These are phyloP conservation scores for Pseudogymnoascus sp. DNA, from an alignment of 2,329 filamentous ascomycete genomes.

Conservation along the genomic window DNA sequence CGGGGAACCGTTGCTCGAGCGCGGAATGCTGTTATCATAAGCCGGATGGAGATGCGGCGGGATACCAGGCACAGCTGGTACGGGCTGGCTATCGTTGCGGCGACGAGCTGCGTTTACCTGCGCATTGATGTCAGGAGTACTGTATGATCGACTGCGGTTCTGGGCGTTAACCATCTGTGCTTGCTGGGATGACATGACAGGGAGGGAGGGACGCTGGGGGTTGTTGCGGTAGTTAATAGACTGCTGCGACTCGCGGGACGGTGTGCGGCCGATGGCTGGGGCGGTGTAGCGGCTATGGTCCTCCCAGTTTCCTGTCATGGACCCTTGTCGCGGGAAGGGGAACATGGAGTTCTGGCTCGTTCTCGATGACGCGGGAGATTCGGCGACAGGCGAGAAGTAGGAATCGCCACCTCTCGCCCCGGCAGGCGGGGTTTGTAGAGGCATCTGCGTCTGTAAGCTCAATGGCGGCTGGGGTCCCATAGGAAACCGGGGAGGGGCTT, in stretches of 20 bases:
- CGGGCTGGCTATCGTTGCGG: slow-evolving; percentile 26
- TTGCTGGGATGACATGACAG: slow-evolving; percentile 53
- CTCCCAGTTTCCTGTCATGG: slow-evolving; percentile 59
- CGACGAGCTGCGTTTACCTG: slow-evolving; percentile 48
- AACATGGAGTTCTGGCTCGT: slow-evolving; percentile 73
- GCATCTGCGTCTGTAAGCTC: slow-evolving; percentile 55
- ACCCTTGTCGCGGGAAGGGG: slow-evolving; percentile 66
- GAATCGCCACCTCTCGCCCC: slow-evolving; percentile 46
- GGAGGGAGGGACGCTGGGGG: slow-evolving; percentile 69
- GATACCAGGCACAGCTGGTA: slow-evolving; percentile 69
- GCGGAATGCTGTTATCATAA: slow-evolving; percentile 55
- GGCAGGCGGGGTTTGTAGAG: slow-evolving; percentile 30
- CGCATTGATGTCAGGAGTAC: slow-evolving; percentile 86
- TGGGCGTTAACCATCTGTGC: slow-evolving; percentile 42
- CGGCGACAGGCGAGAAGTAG: slow-evolving; percentile 83
- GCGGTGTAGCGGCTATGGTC: slow-evolving; percentile 79
- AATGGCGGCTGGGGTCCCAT: slow-evolving; percentile 45
- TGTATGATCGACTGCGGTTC: slow-evolving; percentile 78
- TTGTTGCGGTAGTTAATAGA: slow-evolving; percentile 54
- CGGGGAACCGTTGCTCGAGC: slow-evolving; percentile 77
- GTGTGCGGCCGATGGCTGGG: slow-evolving; percentile 71
- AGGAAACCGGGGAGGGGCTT: slow-evolving; percentile 62
- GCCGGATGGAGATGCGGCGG: slow-evolving; percentile 57
- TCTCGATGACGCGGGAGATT: slow-evolving; percentile 68
- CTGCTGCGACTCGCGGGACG: slow-evolving; percentile 67